Base-by-base conservation (phyloP, 179 eudicot genomes). In the Actinidia chinensis region DNA sequence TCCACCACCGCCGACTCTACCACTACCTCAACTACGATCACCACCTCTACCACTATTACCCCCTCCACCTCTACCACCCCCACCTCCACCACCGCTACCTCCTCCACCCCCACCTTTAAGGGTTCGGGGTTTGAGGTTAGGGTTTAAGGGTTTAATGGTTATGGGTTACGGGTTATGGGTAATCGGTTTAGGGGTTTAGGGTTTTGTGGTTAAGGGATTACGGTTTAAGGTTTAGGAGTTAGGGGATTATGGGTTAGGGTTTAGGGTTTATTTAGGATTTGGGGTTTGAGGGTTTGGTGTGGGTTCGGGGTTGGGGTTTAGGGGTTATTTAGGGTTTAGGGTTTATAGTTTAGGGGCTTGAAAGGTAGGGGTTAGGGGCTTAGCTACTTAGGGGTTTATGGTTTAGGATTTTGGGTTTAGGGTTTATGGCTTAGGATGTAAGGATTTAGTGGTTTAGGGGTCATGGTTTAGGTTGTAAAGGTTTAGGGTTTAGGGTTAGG, bases 401-500 rank as follows among this genome's bases (percentile, higher is more conserved):
- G 50, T 68, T 70, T 9, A 11, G 74, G 74, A 17, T 47, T 70
- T n/a, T 7, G 74, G 74, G 36, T 70, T 70, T 46, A 22, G 56
- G 74, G 55, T 70, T 68, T 20, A 23, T 56, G 74, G 55, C 48
- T 70, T 9, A 11, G 74, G 74, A 36, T 70, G 47, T 9, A 12
- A 58, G n/a, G n/a, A n/a, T n/a, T n/a, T n/a, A n/a, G n/a, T n/a
- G 74, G 23, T 68, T 68, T 17, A 11, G 48, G 52, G 68, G 28
- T 59, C 44, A 12, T 11, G 68, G 78, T 33, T 56, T 74, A 12
- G n/a, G 22, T 36, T 55, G 28, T 56, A 59, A 3, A 33, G 78
- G 69, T 61, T 75, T 44, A 43, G 78, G 78, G 78, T 75, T 75
- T 46, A 36, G 70, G 78, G 78, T 75, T 61, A 75, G 69, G 78